Percentiles rank a stretch among this genome's conserved stretches.
phyloP scores from a whole-genome alignment of 2,329 filamentous ascomycete genomes.

The Monilinia aucupariae region DNA sequence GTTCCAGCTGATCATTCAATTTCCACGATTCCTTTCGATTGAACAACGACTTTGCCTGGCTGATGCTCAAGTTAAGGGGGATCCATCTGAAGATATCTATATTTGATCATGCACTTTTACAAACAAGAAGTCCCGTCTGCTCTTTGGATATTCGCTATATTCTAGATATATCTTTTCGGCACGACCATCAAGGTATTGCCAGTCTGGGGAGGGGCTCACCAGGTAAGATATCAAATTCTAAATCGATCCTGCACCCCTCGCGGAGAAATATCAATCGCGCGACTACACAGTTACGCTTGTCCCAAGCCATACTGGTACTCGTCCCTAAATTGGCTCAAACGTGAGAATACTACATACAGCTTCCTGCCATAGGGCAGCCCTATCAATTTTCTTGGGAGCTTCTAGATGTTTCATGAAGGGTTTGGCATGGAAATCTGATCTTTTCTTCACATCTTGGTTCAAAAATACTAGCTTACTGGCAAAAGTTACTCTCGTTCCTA shows the following conservation, averaged over 20 bases:
- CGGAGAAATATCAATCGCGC: not conserved
- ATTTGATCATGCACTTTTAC: not conserved
- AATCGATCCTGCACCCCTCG: no score
- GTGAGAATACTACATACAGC: not conserved
- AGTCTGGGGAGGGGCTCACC: not conserved
- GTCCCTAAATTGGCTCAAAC: not conserved
- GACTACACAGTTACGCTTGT: not conserved
- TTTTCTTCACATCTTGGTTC: not conserved
- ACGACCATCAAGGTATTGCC: not conserved
- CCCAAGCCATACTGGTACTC: conserved; percentile 5
- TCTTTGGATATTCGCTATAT: not conserved
- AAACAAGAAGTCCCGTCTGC: not conserved
- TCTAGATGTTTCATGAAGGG: not conserved
- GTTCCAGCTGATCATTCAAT: not conserved
- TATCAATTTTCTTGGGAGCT: not conserved
- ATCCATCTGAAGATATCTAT: no score
- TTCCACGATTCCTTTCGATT: not conserved
- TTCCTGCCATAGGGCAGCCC: not conserved
- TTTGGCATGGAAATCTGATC: not conserved
- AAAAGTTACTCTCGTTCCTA: not conserved
- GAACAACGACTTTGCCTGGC: not conserved
- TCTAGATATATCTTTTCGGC: not conserved
- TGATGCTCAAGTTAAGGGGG: not conserved
- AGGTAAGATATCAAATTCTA: not conserved
- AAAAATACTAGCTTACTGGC: not conserved